Conservation (phyloP, 306 rosid species). For the Castanospermum australe region DNA sequence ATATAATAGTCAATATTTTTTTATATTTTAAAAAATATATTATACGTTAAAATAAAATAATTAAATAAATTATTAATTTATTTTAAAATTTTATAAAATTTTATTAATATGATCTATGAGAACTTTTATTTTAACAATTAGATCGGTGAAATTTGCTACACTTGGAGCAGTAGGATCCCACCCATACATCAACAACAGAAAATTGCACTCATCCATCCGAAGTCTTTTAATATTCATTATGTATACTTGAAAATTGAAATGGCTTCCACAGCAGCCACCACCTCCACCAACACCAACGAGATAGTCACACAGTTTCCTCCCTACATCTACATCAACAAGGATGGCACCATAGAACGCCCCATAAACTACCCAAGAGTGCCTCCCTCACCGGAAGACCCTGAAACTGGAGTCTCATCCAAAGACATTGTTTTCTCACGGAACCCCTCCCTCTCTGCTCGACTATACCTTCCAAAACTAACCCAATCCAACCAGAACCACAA, state of each 20-base stretch:
- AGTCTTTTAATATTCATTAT: too few species aligned
- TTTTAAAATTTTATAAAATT: too few species aligned
- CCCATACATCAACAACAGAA: too few species aligned
- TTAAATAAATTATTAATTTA: too few species aligned
- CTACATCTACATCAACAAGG: constrained; percentile 24
- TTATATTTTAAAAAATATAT: too few species aligned
- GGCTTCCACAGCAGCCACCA: not conserved
- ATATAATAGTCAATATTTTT: too few species aligned
- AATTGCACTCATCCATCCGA: too few species aligned
- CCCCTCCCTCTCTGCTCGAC: constrained; percentile 32
- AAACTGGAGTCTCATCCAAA: constrained; percentile 44
- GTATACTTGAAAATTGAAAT: not conserved
- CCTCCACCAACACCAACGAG: constrained; percentile 1
- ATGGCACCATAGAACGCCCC: constrained; percentile 36
- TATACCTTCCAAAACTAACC: constrained; percentile 31
- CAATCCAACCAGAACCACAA: not conserved
- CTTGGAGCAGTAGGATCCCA: too few species aligned
- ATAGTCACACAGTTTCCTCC: constrained; percentile 25
- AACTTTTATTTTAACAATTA: too few species aligned
- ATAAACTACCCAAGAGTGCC: not conserved
- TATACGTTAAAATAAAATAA: too few species aligned
- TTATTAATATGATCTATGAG: too few species aligned
- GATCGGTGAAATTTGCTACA: too few species aligned
- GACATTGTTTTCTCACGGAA: constrained; percentile 36
- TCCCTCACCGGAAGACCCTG: constrained; percentile 22